These are phyloP conservation scores for Naganishia cerealis DNA, from an alignment of 1,284 basidiomycete species.

Conservation along the genomic window DNA sequence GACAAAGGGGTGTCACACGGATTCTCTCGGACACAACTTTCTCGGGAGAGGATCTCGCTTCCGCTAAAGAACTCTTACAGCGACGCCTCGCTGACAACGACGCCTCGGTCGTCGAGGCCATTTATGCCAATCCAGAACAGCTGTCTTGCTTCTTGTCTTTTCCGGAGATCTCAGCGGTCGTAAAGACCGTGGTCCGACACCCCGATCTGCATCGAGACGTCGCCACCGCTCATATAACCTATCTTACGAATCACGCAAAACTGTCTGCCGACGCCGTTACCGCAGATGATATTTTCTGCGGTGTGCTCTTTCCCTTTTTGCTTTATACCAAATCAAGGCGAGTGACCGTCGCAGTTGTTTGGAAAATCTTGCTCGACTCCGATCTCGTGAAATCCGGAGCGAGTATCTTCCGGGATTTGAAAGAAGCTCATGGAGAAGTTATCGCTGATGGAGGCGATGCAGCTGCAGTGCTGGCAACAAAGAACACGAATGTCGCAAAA, in stretches of 20 bases:
- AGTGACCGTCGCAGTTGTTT: conserved; percentile 28
- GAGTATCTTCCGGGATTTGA: conserved; percentile 10
- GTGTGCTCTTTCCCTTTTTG: conserved; percentile 69
- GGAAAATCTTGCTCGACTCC: conserved; percentile 29
- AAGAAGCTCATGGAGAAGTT: conserved; percentile 26
- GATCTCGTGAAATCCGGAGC: not conserved
- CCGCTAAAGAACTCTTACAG: conserved; percentile 51
- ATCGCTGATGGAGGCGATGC: conserved; percentile 12
- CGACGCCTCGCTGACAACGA: conserved; percentile 68
- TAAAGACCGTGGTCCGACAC: conserved; percentile 57
- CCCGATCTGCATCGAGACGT: conserved; percentile 58
- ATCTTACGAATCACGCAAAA: conserved; percentile 58
- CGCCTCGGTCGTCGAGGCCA: conserved; percentile 62
- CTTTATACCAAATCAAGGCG: conserved; percentile 63
- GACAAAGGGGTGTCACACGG: conserved; percentile 50
- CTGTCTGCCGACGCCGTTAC: conserved; percentile 48
- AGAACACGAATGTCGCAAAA: conserved; percentile 61
- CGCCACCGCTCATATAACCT: conserved; percentile 64
- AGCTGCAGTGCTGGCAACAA: conserved; percentile 43
- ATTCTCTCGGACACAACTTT: conserved; percentile 39
- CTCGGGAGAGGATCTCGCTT: conserved; percentile 37
- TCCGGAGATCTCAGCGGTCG: conserved; percentile 56
- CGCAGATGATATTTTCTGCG: conserved; percentile 59
- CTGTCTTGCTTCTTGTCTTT: conserved; percentile 59
- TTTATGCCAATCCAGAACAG: conserved; percentile 62